These are phyloP conservation scores for Platanus orientalis DNA, from an alignment of 164 flowering plant genomes.

Conservation along the genomic window DNA sequence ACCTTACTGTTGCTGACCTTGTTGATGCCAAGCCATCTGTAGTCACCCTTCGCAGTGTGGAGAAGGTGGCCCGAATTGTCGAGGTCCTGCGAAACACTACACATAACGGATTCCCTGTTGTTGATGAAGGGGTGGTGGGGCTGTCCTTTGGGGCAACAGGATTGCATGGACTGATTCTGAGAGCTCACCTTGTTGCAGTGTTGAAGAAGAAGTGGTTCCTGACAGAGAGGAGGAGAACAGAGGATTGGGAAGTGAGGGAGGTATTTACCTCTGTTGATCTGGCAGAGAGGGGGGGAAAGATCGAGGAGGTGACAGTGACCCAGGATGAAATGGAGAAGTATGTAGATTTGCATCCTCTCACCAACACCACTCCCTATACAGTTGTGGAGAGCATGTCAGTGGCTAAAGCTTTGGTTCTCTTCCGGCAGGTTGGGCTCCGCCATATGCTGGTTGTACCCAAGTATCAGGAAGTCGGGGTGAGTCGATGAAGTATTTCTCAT, in stretches of 20 bases:
- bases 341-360: conserved; percentile 83
- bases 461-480: conserved; percentile 75
- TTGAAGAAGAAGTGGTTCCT: conserved; percentile 79
- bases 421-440: conserved; percentile 77
- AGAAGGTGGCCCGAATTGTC: conserved; percentile 67
- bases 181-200: conserved; percentile 64
- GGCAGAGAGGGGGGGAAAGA: conserved; percentile 58
- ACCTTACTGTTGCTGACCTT: conserved; percentile 74
- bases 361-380: conserved; percentile 81
- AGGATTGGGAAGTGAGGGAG: conserved; percentile 75
- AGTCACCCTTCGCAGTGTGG: conserved; percentile 61
- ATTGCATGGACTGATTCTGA: conserved; percentile 66
- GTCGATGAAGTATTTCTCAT: conserved; percentile 20
- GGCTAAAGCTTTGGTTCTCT: conserved; percentile 83
- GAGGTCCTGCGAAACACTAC: conserved; percentile 67
- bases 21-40: conserved; percentile 71
- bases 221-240: conserved; percentile 53
- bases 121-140: conserved; percentile 49
- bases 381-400: conserved; percentile 88
- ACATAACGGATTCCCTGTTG: conserved; percentile 85
- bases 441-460: conserved; percentile 81
- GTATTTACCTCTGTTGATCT: conserved; percentile 59
- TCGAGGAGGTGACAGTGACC: conserved; percentile 56
- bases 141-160: conserved; percentile 38
- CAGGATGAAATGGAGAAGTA: conserved; percentile 85